A percentile compares a stretch with the other conserved stretches of the same genome.
Conservation (phyloP, 306 rosid genomes). For the Begonia masoniana region DNA sequence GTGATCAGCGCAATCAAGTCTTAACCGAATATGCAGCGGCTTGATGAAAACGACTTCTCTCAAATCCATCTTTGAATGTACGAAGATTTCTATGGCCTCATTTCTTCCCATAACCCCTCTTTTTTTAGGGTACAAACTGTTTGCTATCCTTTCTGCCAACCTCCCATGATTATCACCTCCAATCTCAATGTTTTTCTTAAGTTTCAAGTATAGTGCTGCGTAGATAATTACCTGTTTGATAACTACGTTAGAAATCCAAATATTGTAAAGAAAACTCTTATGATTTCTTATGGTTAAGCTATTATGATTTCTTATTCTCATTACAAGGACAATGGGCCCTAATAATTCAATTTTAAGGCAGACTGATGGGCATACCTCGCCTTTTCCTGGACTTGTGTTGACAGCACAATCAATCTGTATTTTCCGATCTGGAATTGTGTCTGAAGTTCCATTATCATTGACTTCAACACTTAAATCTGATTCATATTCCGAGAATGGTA, state of each 20-base stretch:
- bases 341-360: not conserved
- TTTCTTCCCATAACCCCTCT: slow-evolving; percentile 38
- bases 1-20: slow-evolving; percentile 41
- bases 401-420: slow-evolving; percentile 28
- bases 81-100: slow-evolving; percentile 32
- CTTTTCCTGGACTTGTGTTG: slow-evolving; percentile 73
- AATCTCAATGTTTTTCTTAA: slow-evolving; percentile 17
- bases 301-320: not conserved
- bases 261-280: not conserved
- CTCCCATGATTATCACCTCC: slow-evolving; percentile 29
- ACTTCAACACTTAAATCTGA: slow-evolving; percentile 30
- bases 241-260: not conserved
- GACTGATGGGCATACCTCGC: slow-evolving; percentile 49
- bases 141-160: slow-evolving; percentile 47
- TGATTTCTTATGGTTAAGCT: not conserved
- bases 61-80: slow-evolving; percentile 43
- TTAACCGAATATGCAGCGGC: slow-evolving; percentile 59
- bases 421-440: slow-evolving; percentile 26
- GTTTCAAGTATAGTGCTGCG: slow-evolving; percentile 50
- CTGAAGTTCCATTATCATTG: slow-evolving; percentile 11
- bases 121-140: slow-evolving; percentile 33
- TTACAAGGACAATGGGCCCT: not conserved
- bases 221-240: slow-evolving; percentile 49
- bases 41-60: slow-evolving; percentile 59
- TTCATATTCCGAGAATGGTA: slow-evolving; percentile 40